Conservation (phyloP, 2,329 filamentous ascomycete genomes). For the Alternaria novae-zelandiae region DNA sequence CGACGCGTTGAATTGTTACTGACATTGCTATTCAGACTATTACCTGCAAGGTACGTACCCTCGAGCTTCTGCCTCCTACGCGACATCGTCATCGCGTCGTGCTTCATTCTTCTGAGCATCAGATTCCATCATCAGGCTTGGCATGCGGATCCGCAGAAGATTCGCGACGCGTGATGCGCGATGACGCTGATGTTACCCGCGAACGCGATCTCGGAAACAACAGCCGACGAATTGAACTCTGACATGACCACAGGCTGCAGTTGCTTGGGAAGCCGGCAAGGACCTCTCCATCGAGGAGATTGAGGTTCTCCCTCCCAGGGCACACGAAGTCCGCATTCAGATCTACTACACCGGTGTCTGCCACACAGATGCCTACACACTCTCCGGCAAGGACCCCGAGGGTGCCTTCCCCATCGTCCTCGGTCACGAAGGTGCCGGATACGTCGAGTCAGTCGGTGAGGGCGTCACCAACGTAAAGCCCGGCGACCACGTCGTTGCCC, state of each 20-base stretch:
- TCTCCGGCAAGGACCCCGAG: conserved; percentile 88
- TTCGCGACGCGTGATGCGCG: neutral
- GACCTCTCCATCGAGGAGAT: conserved; percentile 88
- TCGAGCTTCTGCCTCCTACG: conserved; percentile 55
- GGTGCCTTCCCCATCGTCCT: conserved; percentile 58
- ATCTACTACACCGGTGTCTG: conserved; percentile 98
- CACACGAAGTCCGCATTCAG: conserved; percentile 95
- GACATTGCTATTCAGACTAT: conserved; percentile 69
- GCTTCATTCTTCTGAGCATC: neutral
- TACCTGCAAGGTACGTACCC: conserved; percentile 83
- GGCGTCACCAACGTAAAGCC: conserved; percentile 93
- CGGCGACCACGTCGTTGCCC: conserved; percentile 77
- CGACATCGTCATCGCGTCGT: neutral
- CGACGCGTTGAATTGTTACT: conserved; percentile 5
- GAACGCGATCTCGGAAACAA: neutral
- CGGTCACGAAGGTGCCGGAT: conserved; percentile 52
- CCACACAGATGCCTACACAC: conserved; percentile 78
- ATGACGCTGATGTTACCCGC: conserved; percentile 13
- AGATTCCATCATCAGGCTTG: conserved; percentile 18
- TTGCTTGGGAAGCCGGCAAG: conserved; percentile 96
- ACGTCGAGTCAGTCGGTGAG: conserved; percentile 72
- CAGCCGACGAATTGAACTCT: conserved; percentile 12
- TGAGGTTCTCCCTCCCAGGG: conserved; percentile 86
- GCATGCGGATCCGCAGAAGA: conserved; percentile 39
- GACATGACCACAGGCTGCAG: conserved; percentile 69